Evolutionary conservation across 2,329 filamentous ascomycete genomes (phyloP), one percentile per base, ranked within the genome.

Genomic region (Ploettnerulaceae sp.): DNA sequence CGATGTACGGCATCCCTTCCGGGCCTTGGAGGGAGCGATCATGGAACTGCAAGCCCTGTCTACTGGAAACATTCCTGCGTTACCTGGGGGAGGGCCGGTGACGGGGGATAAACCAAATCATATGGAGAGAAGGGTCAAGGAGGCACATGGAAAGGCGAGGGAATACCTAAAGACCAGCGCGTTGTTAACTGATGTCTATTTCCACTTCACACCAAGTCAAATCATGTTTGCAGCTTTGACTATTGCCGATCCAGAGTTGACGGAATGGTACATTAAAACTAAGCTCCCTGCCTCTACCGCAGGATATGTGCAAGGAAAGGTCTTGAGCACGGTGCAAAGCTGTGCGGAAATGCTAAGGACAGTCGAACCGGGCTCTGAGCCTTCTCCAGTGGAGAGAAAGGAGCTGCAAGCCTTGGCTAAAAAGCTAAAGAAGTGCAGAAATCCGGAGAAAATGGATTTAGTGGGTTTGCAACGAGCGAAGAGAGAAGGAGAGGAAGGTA

Each of bases 141-240:
- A 73, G 8, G 88, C 88, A 0, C 89, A 95, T 62, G 72, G 73
- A n/a, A 76, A 75, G 42, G 86, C 90, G 0, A 77, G 86, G 32
- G 79, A 82, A 15, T 74, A 88, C 36, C 77, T 94, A 45, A 88
- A 88, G 62, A 84, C 82, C 45, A 86, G 87, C 47, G 86, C 89
- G 0, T 71, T 95, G 40, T 76, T 96, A 51, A 95, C 91, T 20
- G 93, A 98, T 60, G 89, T 81, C n/a, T 97, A 97, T 69, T 96
- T 97, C 68, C 84, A 95, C 66, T 97, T 87, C 69, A 91, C 91
- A 0, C 93, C 93, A 0, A 86, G 87, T 18, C 93, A 98, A 66
- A 95, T 97, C 64, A 90, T 90, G 82, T 76, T 97, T 49, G 84
- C 88, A 0, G 82, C 90, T 0, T 69, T 96, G 21, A 73, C 84